phyloP scores from a whole-genome alignment of 768 basidiomycete species.

The Strobilomyces confusus region DNA sequence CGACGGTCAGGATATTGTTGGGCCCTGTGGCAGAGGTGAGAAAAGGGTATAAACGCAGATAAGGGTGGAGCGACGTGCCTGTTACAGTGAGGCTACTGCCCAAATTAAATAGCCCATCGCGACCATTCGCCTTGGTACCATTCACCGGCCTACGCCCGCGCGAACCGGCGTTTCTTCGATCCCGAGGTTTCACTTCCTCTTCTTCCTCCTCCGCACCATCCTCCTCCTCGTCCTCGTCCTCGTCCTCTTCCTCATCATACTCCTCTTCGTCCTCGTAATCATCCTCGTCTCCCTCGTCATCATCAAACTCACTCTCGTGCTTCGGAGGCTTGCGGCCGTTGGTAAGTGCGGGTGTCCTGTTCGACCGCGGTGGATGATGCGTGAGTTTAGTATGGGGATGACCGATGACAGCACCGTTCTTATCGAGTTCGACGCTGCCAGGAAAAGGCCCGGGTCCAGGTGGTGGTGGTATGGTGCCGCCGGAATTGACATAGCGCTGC shows the following conservation, averaged over 20 bases:
- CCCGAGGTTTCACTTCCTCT: conserved; percentile 43
- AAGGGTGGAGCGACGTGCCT: conserved; percentile 41
- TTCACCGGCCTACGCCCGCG: conserved; percentile 40
- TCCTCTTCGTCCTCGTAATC: conserved; percentile 54
- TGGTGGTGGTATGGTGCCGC: conserved; percentile 85
- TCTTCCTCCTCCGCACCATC: conserved; percentile 63
- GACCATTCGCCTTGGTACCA: conserved; percentile 43
- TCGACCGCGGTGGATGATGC: conserved; percentile 39
- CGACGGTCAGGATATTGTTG: conserved; percentile 96
- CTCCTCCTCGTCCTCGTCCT: conserved; percentile 69
- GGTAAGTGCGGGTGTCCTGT: conserved; percentile 31
- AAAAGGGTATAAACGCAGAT: conserved; percentile 10
- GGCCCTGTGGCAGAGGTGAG: conserved; percentile 46
- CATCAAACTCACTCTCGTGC: conserved; percentile 62
- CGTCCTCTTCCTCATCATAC: conserved; percentile 58
- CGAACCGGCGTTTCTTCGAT: conserved; percentile 31
- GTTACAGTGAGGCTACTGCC: conserved; percentile 81
- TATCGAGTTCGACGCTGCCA: conserved; percentile 94
- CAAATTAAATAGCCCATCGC: conserved; percentile 75
- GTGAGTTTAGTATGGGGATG: conserved; percentile 29
- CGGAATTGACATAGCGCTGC: conserved; percentile 90
- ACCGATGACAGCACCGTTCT: conserved; percentile 70
- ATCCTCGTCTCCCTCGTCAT: conserved; percentile 58
- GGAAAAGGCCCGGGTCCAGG: conserved; percentile 98
- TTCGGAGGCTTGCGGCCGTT: conserved; percentile 43